Evolutionary conservation across 2,329 filamentous ascomycete species (phyloP).

Genomic region (Westerdykella ornata): DNA sequence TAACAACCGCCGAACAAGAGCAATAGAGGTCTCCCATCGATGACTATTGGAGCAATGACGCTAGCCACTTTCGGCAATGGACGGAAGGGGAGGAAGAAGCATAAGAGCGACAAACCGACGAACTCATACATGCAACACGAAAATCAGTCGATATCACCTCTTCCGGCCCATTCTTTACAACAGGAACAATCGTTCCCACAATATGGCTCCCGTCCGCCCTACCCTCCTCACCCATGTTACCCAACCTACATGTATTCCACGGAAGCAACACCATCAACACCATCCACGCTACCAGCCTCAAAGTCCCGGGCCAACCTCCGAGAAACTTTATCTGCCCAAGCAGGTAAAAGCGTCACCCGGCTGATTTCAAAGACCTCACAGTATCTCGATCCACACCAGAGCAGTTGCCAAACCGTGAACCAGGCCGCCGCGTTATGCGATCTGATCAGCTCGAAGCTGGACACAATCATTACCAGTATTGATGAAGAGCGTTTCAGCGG

Average conservation of each 20-base stretch:
- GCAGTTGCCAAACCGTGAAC: slow-evolving; percentile 34
- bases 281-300: too few relatives aligned
- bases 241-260: too few relatives aligned
- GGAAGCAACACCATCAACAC: too few relatives aligned
- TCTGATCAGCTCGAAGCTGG: slow-evolving; percentile 56
- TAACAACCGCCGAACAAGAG: too few relatives aligned
- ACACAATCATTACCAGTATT: slow-evolving; percentile 64
- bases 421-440: slow-evolving; percentile 48
- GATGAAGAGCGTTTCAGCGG: slow-evolving; percentile 55
- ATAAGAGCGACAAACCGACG: too few relatives aligned
- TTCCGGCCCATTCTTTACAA: too few relatives aligned
- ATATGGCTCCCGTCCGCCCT: too few relatives aligned
- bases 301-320: neutral
- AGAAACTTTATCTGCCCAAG: neutral
- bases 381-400: slow-evolving; percentile 28
- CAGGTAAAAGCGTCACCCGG: slow-evolving; percentile 21
- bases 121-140: too few relatives aligned
- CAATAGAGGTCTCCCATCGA: too few relatives aligned
- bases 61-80: neutral
- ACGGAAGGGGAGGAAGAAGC: neutral
- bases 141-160: too few relatives aligned
- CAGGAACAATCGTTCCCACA: too few relatives aligned
- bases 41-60: neutral
- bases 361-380: slow-evolving; percentile 14
- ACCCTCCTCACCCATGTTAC: too few relatives aligned